A percentile compares a stretch with the other conserved stretches of the same genome.
phyloP scores from a whole-genome alignment of 1,284 basidiomycete species.

The Coniferiporia weirii region DNA sequence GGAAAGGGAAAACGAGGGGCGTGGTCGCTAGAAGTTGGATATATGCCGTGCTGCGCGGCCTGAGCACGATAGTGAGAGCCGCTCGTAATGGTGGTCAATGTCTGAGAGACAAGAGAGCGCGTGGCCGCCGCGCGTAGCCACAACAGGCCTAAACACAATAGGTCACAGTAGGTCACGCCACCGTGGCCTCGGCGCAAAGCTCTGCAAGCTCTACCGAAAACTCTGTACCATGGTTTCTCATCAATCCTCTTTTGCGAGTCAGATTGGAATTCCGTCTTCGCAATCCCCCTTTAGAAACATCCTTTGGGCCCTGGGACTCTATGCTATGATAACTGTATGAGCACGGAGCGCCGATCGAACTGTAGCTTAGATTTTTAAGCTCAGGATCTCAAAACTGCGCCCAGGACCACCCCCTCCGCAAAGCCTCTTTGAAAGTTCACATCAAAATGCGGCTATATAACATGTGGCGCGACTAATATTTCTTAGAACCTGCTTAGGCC shows the following conservation, averaged over 20 bases:
- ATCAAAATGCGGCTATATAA: too few species aligned
- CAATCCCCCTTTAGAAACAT: not conserved
- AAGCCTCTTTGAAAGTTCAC: too few species aligned
- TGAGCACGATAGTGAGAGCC: not conserved
- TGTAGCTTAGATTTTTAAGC: too few species aligned
- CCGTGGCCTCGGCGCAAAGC: not conserved
- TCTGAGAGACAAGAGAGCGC: not conserved
- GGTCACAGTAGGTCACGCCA: not conserved
- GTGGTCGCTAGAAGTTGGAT: not conserved
- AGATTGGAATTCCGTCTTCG: too few species aligned
- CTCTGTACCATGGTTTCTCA: not conserved
- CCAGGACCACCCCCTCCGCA: too few species aligned
- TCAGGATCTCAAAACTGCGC: too few species aligned
- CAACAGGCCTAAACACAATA: constrained; percentile 1
- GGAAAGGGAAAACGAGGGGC: not conserved
- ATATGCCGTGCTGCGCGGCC: not conserved
- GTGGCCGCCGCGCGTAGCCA: not conserved
- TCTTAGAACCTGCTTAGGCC: too few species aligned
- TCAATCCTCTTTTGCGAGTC: too few species aligned
- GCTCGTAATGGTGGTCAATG: not conserved
- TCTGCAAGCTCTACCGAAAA: not conserved
- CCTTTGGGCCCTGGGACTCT: not conserved
- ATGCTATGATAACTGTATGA: too few species aligned
- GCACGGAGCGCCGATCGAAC: too few species aligned
- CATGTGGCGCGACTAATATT: too few species aligned